Evolutionary conservation across 1,139 yeast genomes (phyloP), one percentile per base, ranked within the genome.

Genomic region (Taphrina wiesneri): DNA sequence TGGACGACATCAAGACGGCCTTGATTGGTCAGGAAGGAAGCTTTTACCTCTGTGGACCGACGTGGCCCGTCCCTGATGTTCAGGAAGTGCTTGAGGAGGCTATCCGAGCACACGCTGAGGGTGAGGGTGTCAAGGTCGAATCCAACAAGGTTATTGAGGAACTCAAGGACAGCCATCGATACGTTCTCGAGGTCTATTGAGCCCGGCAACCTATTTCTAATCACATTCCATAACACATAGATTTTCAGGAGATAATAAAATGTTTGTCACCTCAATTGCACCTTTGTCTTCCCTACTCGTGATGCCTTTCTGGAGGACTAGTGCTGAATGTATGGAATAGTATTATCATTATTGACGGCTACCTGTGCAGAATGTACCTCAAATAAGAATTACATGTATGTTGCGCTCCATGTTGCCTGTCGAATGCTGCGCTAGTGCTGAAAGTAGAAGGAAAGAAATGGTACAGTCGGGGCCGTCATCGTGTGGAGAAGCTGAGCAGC

Each of bases 11-110:
- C 77, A 88, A 89, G 66, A 88, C 85, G 66, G 95, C 97, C 41
- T 85, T 92, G 76, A 87, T 87, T 57, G 79, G 80, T 69, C 83
- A 91, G 78, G 80, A 87, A 66, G 99, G 98, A 67, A 86, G 91
- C 26, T 92, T 93, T 84, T 93, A 93, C 79, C 83, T 93, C 75
- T 93, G 99, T 85, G 99, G 99, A 70, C 98, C 98, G 54, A 93
- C 98, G 1, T 93, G 99, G 99, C 99, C 99, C 32, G 98, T 93
- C 73, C 97, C 98, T 19, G 97, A 92, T 77, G 89, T 93, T 73
- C 90, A 97, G 68, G 90, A 88, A 60, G 96, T 96, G 72, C 81
- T 93, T 72, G 89, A 88, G 74, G 96, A 90, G 72, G 88, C 93
- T 73, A 82, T 91, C 63, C 76, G 77, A 23, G 83, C 84, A 65